Conservation (phyloP, 2,329 filamentous ascomycete genomes). For the Cytospora piceicola region DNA sequence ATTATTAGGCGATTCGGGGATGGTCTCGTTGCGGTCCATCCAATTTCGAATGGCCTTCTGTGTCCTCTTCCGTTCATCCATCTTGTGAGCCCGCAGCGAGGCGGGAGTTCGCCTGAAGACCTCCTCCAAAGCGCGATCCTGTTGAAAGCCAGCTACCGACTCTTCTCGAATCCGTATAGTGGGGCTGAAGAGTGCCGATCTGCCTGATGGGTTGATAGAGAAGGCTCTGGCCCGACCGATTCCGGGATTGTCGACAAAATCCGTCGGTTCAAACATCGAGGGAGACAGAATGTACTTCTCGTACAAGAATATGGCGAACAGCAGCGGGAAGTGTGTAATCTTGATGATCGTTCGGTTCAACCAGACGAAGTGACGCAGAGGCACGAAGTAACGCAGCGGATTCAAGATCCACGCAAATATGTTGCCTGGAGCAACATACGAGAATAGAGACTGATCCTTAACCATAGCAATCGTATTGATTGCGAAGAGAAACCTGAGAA, state of each 20-base stretch:
- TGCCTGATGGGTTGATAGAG: constrained; percentile 60
- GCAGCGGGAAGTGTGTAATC: constrained; percentile 81
- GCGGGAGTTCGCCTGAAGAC: constrained; percentile 79
- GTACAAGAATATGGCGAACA: constrained; percentile 86
- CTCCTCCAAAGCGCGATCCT: constrained; percentile 87
- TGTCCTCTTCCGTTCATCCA: constrained; percentile 71
- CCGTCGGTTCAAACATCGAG: constrained; percentile 78
- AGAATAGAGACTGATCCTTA: constrained; percentile 95
- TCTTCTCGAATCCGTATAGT: constrained; percentile 76
- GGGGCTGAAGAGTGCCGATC: constrained; percentile 73
- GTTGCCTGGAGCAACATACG: constrained; percentile 89
- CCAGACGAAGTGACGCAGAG: constrained; percentile 79
- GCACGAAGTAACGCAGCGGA: constrained; percentile 78
- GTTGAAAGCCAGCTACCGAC: constrained; percentile 85
- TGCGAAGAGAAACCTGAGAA: constrained; percentile 76
- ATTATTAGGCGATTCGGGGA: constrained; percentile 49
- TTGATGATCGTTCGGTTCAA: constrained; percentile 93
- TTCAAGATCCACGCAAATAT: constrained; percentile 89
- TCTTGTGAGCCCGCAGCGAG: constrained; percentile 61
- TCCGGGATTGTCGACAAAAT: constrained; percentile 76
- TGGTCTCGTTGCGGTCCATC: constrained; percentile 76
- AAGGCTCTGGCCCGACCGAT: constrained; percentile 54
- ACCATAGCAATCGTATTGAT: constrained; percentile 98
- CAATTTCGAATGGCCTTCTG: constrained; percentile 84
- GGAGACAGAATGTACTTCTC: constrained; percentile 79